These are phyloP conservation scores for Globisporangium camurandrum DNA, from an alignment of 352 stramenopile genomes.

Conservation along the genomic window DNA sequence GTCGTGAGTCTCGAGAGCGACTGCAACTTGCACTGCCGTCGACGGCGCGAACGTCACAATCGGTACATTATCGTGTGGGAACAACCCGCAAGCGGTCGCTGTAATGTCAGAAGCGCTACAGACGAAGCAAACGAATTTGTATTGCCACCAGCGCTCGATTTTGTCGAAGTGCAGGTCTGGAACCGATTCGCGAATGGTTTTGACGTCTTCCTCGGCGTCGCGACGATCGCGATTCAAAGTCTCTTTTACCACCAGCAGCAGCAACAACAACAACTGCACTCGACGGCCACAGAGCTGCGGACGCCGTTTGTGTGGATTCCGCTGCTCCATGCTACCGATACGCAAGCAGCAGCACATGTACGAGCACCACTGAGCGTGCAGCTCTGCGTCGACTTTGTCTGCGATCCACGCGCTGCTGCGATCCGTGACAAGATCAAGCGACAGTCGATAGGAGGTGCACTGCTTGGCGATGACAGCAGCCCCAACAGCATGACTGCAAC, in stretches of 20 bases:
- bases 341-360: conserved; percentile 7
- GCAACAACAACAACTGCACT: conserved; percentile 1
- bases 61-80: conserved; percentile 39
- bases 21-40: background rate
- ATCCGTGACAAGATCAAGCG: conserved; percentile 15
- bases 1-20: conserved; percentile 10
- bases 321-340: conserved; percentile 17
- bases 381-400: conserved; percentile 25
- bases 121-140: background rate
- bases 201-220: conserved; percentile 42
- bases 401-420: conserved; percentile 17
- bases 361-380: conserved; percentile 28
- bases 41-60: conserved; percentile 21
- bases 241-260: conserved; percentile 21
- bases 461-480: background rate
- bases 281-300: background rate
- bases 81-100: background rate
- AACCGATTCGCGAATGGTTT: conserved; percentile 49
- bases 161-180: conserved; percentile 56
- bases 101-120: background rate
- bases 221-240: conserved; percentile 19
- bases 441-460: too few species aligned
- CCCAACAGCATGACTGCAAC: background rate
- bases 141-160: conserved; percentile 28
- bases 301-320: conserved; percentile 32